Base-by-base conservation (phyloP, 169 alveolate species). In the Eimeria nieschulzi region DNA sequence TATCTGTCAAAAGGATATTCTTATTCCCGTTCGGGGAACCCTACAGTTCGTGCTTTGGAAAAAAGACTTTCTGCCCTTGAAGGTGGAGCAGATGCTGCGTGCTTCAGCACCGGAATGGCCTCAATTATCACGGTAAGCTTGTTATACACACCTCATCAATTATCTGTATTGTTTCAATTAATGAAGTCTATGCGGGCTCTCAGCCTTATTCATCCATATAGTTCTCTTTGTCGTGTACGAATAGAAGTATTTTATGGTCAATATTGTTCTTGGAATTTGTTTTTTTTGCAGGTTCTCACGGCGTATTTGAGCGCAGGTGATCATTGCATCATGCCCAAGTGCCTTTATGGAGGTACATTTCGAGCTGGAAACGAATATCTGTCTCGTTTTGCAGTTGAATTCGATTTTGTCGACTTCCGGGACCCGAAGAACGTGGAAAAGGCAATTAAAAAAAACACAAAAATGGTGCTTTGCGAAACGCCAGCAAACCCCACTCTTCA, bases 311-410 rank as follows among this genome's bases (percentile, higher is more conserved):
- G 72, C 26, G 82, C 94, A 2, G 95, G 94, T 0, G 94, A 83
- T 66, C 94, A 84, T 86, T 54, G 91, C 88, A 91, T 95, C 10
- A 87, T 94, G 75, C 86, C 96, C 55, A 92, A 76, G 13, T 94
- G 97, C 92, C 73, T 94, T 66, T 95, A 95, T 76, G 97, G 97
- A 9, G 97, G 97, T 33, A 93, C 96, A 25, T 92, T 91, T 91
- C 91, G 95, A 9, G 56, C 64, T 5, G 85, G 92, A 25, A 78
- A 91, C 9, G 93, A 75, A 33, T 91, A 91, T 82, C 90, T 80
- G 66, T 59, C 64, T 23, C 83, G 87, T 33, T 91, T 59, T 71
- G 94, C 87, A 19, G 86, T 95, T 26, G 93, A 88, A 56, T 92
- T 94, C 63, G 78, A 90, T 55, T 95, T 95, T 76, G 94, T 92